Evolutionary conservation across 768 basidiomycete species (phyloP).

Genomic region (Podaxis rugospora): DNA sequence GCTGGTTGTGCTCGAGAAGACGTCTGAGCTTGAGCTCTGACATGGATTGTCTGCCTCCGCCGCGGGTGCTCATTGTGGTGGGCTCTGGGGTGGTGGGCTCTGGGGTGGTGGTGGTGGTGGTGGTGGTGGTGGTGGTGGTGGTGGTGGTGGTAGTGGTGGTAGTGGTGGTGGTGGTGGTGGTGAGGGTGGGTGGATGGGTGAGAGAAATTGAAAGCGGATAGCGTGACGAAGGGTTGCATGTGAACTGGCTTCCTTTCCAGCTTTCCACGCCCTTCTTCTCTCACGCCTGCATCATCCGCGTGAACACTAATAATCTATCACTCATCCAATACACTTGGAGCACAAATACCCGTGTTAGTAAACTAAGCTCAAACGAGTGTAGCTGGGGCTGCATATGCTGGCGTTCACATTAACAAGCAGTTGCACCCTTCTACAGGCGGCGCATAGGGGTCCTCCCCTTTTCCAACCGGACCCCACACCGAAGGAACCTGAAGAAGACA

Average conservation of each 20-base stretch:
- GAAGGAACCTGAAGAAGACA: conserved; percentile 64
- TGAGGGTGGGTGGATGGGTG: conserved; percentile 5
- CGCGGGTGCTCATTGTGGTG: conserved; percentile 50
- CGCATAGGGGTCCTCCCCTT: conserved; percentile 90
- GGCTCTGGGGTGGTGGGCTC: conserved; percentile 9
- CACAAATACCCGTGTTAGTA: background rate
- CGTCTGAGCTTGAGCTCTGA: conserved; percentile 95
- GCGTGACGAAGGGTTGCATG: conserved; percentile 1
- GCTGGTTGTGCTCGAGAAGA: conserved; percentile 91
- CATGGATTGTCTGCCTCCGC: conserved; percentile 82
- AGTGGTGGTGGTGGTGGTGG: background rate
- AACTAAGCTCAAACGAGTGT: background rate
- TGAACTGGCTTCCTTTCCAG: conserved; percentile 7
- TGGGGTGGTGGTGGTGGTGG: conserved; percentile 6
- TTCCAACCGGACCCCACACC: conserved; percentile 90
- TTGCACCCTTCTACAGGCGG: conserved; percentile 73
- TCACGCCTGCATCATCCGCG: conserved; percentile 2
- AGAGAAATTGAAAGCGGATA: background rate
- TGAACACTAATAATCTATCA: background rate
- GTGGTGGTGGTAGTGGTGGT: conserved; percentile 3
- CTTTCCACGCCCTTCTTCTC: conserved; percentile 5
- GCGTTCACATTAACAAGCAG: conserved; percentile 63
- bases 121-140: conserved; percentile 2
- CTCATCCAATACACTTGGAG: too few species aligned
- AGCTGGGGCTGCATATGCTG: background rate